These are phyloP conservation scores for Corylus avellana DNA, from an alignment of 306 rosid genomes.

Conservation along the genomic window DNA sequence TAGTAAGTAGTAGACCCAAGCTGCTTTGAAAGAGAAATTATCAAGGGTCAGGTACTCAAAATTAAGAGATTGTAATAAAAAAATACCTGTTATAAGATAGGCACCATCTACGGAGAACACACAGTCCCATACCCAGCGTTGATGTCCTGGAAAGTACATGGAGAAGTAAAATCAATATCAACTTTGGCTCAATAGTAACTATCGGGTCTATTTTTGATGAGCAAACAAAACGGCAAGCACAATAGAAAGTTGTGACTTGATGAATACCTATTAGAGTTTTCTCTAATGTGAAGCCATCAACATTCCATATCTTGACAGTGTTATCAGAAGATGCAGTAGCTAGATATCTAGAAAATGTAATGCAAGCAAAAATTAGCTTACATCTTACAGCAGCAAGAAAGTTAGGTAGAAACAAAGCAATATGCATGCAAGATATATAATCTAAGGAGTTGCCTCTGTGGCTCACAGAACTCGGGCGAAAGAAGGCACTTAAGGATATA, in stretches of 20 bases:
- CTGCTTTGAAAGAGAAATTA: not conserved
- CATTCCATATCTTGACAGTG: slow-evolving; percentile 97
- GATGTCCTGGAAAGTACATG: slow-evolving; percentile 65
- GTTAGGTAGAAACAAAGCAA: not conserved
- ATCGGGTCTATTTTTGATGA: slow-evolving; percentile 8
- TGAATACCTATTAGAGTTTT: slow-evolving; percentile 79
- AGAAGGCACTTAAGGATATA: slow-evolving; percentile 95
- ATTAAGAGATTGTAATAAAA: slow-evolving; percentile 20
- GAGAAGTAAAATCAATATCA: slow-evolving; percentile 26
- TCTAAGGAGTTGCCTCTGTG: slow-evolving; percentile 60
- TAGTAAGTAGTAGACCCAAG: not conserved
- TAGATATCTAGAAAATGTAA: slow-evolving; percentile 62
- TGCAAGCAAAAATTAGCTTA: slow-evolving; percentile 19
- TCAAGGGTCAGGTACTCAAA: slow-evolving; percentile 5
- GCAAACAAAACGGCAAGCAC: slow-evolving; percentile 16
- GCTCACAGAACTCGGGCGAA: slow-evolving; percentile 97
- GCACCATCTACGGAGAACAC: slow-evolving; percentile 99
- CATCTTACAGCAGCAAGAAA: slow-evolving; percentile 22
- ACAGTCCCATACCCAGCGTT: slow-evolving; percentile 99
- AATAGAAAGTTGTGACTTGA: slow-evolving; percentile 21
- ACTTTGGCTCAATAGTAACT: slow-evolving; percentile 12
- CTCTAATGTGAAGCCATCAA: slow-evolving; percentile 94
- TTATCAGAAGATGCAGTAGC: slow-evolving; percentile 96
- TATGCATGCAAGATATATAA: not conserved
- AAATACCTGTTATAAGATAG: slow-evolving; percentile 90